Conservation (phyloP, 768 basidiomycete species). For the Trametes cinnabarina region DNA sequence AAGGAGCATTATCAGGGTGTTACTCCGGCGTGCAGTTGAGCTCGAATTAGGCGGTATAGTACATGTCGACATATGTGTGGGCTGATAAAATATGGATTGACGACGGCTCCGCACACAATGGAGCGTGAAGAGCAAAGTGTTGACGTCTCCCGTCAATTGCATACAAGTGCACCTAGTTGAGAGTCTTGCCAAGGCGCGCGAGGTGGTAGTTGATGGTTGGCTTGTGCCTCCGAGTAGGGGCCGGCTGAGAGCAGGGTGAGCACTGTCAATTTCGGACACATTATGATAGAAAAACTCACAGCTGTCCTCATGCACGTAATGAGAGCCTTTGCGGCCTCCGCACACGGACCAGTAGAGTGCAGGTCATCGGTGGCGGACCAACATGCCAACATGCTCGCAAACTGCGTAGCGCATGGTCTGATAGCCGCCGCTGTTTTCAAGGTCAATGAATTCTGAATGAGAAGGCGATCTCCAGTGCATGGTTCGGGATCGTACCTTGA, state of each 20-base stretch:
- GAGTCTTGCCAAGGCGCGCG: slow-evolving; percentile 70
- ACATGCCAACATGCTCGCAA: slow-evolving; percentile 79
- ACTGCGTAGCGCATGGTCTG: slow-evolving; percentile 64
- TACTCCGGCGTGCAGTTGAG: neutral
- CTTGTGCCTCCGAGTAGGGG: slow-evolving; percentile 62
- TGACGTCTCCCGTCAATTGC: neutral
- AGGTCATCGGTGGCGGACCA: slow-evolving; percentile 77
- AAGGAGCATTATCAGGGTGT: too few species aligned
- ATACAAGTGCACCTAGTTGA: slow-evolving; percentile 48
- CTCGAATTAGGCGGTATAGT: neutral
- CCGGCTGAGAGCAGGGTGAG: slow-evolving; percentile 45
- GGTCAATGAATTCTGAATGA: neutral
- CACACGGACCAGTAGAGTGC: slow-evolving; percentile 52
- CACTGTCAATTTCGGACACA: slow-evolving; percentile 5
- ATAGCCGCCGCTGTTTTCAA: slow-evolving; percentile 39
- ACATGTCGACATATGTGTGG: slow-evolving; percentile 4
- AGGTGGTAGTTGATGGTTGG: slow-evolving; percentile 91
- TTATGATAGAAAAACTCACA: slow-evolving; percentile 44
- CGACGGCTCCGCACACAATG: too few species aligned
- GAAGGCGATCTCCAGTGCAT: too few species aligned
- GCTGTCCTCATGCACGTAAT: slow-evolving; percentile 85
- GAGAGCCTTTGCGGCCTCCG: slow-evolving; percentile 55
- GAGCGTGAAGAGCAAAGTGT: too few species aligned
- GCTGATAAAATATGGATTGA: neutral
- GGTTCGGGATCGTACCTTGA: slow-evolving; percentile 63